phyloP scores from a whole-genome alignment of 352 stramenopile species.

The Pilasporangium apinafurcum region DNA sequence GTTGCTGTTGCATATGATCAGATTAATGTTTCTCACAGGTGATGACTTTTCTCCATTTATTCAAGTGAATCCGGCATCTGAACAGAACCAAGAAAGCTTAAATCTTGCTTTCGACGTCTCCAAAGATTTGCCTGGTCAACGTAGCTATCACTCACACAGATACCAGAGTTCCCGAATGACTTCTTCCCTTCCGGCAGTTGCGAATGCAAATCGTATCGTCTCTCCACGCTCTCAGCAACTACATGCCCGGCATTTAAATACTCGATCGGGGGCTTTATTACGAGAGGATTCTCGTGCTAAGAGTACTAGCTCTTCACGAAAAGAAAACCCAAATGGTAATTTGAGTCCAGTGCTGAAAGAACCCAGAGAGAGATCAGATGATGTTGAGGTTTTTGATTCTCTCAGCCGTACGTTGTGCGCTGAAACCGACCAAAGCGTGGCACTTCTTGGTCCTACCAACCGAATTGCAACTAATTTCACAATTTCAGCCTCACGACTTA shows the following conservation, averaged over 20 bases:
- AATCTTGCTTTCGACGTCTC: constrained; percentile 24
- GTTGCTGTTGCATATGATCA: not conserved
- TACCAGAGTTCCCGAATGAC: not conserved
- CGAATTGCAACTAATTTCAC: constrained; percentile 73
- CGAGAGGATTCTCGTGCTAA: not conserved
- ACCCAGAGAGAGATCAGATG: no score
- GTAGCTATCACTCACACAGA: not conserved
- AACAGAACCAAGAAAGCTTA: no score
- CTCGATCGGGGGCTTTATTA: no score
- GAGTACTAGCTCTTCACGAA: not conserved
- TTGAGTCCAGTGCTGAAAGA: no score
- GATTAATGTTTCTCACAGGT: constrained; percentile 34
- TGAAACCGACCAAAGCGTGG: constrained; percentile 53
- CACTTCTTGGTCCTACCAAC: constrained; percentile 56
- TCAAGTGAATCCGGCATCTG: constrained; percentile 27
- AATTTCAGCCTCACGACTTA: constrained; percentile 24
- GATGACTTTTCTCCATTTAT: constrained; percentile 26
- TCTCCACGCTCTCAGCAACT: constrained; percentile 25
- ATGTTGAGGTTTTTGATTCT: constrained; percentile 64
- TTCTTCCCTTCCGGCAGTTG: not conserved
- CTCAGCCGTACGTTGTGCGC: constrained; percentile 66
- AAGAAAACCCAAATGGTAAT: not conserved
- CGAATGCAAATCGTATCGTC: not conserved
- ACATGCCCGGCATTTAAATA: constrained; percentile 2
- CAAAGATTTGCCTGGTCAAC: not conserved